Percentiles rank a stretch among this genome's conserved stretches.
These are phyloP conservation scores for Dryadomyces quercus-mongolicae DNA, from an alignment of 2,329 filamentous ascomycete genomes.

Conservation along the genomic window DNA sequence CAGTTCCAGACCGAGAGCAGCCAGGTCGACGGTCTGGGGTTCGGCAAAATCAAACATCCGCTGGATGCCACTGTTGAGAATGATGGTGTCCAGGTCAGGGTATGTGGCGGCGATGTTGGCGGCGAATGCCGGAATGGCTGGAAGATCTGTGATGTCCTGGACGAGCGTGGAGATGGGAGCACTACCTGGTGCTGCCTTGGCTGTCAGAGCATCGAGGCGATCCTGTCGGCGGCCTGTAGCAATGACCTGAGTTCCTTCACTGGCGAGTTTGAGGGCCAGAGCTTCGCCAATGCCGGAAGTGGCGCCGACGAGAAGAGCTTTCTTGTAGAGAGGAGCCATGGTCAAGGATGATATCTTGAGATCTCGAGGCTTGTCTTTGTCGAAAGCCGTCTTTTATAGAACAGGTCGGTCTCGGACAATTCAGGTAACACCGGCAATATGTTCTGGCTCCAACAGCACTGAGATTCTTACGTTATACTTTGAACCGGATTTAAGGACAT, in stretches of 20 bases:
- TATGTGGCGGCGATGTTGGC: conserved; percentile 21
- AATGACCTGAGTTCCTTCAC: conserved; percentile 28
- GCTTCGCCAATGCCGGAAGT: conserved; percentile 37
- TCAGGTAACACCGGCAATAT: too few relatives aligned
- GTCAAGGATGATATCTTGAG: neutral
- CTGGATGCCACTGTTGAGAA: conserved; percentile 39
- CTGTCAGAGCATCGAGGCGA: conserved; percentile 26
- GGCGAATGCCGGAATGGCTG: conserved; percentile 21
- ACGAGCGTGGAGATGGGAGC: conserved; percentile 14
- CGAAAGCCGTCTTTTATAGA: too few relatives aligned
- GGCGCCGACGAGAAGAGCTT: conserved; percentile 36
- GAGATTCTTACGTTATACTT: too few relatives aligned
- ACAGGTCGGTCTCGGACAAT: too few relatives aligned
- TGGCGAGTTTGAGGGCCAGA: conserved; percentile 24
- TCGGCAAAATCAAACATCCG: conserved; percentile 27
- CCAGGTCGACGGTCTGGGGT: conserved; percentile 27
- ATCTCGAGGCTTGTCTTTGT: too few relatives aligned
- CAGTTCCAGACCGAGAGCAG: conserved; percentile 25
- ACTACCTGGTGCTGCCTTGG: conserved; percentile 3
- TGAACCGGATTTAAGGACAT: too few relatives aligned
- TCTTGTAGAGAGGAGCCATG: conserved; percentile 25
- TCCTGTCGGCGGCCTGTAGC: conserved; percentile 34
- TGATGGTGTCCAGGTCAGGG: conserved; percentile 35
- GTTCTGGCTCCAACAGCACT: too few relatives aligned
- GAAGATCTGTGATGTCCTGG: conserved; percentile 30